A percentile compares a stretch with the other conserved stretches of the same genome.
phyloP scores from a whole-genome alignment of 2,329 filamentous ascomycete species.

The Sclerotinia subarctica region DNA sequence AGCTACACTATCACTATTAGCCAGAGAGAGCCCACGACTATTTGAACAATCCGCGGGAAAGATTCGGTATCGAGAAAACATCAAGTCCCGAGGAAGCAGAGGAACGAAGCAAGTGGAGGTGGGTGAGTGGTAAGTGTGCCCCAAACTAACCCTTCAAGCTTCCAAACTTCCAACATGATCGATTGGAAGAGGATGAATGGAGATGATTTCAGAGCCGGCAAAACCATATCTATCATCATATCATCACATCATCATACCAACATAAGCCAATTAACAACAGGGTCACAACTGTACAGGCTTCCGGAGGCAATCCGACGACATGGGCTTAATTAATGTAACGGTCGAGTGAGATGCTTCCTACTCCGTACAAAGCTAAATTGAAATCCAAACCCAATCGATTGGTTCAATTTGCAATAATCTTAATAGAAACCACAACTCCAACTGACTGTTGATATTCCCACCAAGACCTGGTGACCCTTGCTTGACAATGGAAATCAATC shows the following conservation, averaged over 20 bases:
- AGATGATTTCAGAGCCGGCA: not conserved
- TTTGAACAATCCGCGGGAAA: not conserved
- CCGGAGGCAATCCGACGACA: constrained; percentile 17
- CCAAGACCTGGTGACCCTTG: not conserved
- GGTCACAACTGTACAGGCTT: constrained; percentile 13
- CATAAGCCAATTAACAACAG: not conserved
- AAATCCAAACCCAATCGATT: not conserved
- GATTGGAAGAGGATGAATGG: not conserved
- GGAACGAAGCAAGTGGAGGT: not conserved
- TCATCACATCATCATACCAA: not conserved
- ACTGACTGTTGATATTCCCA: not conserved
- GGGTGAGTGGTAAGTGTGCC: not conserved
- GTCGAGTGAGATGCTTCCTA: not conserved
- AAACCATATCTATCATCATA: not conserved
- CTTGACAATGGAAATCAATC: not conserved
- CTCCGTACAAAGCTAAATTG: not conserved
- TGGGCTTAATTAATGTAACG: not conserved
- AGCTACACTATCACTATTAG: not conserved
- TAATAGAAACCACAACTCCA: not conserved
- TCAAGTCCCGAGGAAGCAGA: not conserved
- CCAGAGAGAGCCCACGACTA: not conserved
- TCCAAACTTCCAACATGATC: not conserved
- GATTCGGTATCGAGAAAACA: not conserved
- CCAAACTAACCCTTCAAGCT: not conserved
- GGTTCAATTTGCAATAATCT: not conserved